phyloP scores from a whole-genome alignment of 2,329 filamentous ascomycete genomes.

The Dactylellina sp. region DNA sequence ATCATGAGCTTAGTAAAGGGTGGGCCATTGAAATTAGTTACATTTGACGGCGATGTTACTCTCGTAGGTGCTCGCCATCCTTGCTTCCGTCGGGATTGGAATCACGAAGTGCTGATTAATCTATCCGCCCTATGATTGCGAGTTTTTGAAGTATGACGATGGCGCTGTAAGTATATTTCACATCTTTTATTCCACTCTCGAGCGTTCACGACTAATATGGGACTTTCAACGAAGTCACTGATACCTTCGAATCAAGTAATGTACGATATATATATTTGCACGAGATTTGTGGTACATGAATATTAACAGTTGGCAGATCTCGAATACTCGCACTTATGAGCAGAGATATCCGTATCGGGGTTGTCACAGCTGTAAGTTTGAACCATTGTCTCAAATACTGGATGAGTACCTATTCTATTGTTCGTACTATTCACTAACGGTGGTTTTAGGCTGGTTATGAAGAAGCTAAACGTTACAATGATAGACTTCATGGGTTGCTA shows the following conservation, averaged over 20 bases:
- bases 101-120: conserved; percentile 60
- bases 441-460: conserved; percentile 79
- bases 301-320: conserved; percentile 21
- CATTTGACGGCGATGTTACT: conserved; percentile 97
- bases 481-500: conserved; percentile 85
- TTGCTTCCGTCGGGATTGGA: background rate
- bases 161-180: conserved; percentile 63
- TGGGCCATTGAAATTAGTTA: conserved; percentile 82
- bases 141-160: conserved; percentile 27
- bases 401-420: background rate
- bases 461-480: conserved; percentile 85
- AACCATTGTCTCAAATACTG: background rate
- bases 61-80: conserved; percentile 64
- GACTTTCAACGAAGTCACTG: conserved; percentile 24
- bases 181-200: background rate
- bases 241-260: conserved; percentile 56
- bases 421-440: background rate
- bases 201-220: background rate
- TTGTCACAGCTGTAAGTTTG: conserved; percentile 79
- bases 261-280: conserved; percentile 4
- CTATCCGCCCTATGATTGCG: conserved; percentile 23
- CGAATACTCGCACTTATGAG: conserved; percentile 77
- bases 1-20: conserved; percentile 85
- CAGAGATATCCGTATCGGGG: conserved; percentile 85
- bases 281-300: too few species aligned